These are phyloP conservation scores for Neoboletus brunneissimus DNA, from an alignment of 768 basidiomycete genomes.

Conservation along the genomic window DNA sequence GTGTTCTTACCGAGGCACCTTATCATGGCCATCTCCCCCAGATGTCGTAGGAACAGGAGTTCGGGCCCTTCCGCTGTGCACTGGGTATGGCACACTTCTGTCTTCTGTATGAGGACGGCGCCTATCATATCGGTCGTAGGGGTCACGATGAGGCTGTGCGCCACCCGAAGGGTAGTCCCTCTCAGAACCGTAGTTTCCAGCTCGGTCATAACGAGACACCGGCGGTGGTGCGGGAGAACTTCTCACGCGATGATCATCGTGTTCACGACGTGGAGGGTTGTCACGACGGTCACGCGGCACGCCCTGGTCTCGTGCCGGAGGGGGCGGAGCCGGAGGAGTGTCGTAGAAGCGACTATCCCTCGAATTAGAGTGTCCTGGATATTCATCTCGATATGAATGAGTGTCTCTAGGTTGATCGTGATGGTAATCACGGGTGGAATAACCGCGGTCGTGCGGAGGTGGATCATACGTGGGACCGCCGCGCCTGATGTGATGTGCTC, in stretches of 20 bases:
- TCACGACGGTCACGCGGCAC: conserved; percentile 69
- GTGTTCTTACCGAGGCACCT: conserved; percentile 51
- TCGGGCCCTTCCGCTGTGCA: conserved; percentile 46
- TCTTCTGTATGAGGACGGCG: conserved; percentile 43
- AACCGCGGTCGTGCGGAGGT: conserved; percentile 57
- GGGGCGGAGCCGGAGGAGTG: conserved; percentile 36
- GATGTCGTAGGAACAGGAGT: conserved; percentile 56
- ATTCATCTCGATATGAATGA: conserved; percentile 54
- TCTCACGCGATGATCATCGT: conserved; percentile 66
- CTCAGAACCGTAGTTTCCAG: conserved; percentile 31
- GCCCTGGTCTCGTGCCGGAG: conserved; percentile 53
- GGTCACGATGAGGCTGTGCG: conserved; percentile 39
- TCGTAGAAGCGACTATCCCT: conserved; percentile 61
- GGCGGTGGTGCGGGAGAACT: conserved; percentile 46
- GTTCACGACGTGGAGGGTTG: conserved; percentile 55
- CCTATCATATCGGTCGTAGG: conserved; percentile 63
- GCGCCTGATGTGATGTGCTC: conserved; percentile 29
- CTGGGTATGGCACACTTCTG: conserved; percentile 41
- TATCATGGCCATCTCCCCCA: conserved; percentile 61
- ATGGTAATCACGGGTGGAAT: conserved; percentile 51
- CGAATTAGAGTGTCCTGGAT: conserved; percentile 41
- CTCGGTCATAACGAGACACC: conserved; percentile 56
- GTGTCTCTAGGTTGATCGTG: conserved; percentile 38
- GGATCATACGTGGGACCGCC: conserved; percentile 46
- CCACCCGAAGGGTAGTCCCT: conserved; percentile 48